Percentiles rank a stretch among this genome's conserved stretches.
Evolutionary conservation across 108 stramenopile species (phyloP).

Genomic region (Cyclotella choctawhatcheeana): DNA sequence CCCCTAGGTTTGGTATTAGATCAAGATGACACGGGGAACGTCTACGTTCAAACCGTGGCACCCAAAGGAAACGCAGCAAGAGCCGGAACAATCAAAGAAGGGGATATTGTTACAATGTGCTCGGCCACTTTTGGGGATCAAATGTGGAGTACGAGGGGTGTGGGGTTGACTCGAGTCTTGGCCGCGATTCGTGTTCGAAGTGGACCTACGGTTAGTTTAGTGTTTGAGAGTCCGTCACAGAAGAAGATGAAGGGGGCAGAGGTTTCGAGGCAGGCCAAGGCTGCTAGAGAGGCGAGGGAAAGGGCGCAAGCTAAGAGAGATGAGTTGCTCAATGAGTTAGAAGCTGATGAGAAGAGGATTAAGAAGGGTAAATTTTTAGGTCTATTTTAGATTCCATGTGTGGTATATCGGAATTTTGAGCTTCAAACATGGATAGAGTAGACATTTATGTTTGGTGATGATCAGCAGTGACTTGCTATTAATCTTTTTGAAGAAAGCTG

Average conservation of each 20-base stretch:
- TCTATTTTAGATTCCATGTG: conserved; percentile 82
- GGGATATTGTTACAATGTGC: conserved; percentile 93
- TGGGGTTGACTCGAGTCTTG: conserved; percentile 87
- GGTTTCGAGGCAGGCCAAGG: conserved; percentile 71
- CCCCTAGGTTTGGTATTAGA: conserved; percentile 94
- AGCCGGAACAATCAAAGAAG: conserved; percentile 84
- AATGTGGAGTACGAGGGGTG: conserved; percentile 93
- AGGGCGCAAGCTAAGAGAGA: conserved; percentile 88
- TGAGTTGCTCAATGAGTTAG: conserved; percentile 68
- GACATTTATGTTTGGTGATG: neutral
- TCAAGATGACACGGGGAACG: conserved; percentile 88
- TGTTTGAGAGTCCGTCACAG: conserved; percentile 69
- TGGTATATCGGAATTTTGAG: no score
- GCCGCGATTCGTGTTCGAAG: conserved; percentile 90
- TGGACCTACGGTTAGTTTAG: conserved; percentile 83
- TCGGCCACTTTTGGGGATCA: conserved; percentile 96
- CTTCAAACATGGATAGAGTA: no score
- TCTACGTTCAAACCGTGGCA: conserved; percentile 90
- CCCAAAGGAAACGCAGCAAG: conserved; percentile 92
- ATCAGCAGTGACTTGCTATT: neutral
- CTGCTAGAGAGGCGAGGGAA: conserved; percentile 68
- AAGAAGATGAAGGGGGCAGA: conserved; percentile 64
- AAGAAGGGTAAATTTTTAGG: conserved; percentile 90
- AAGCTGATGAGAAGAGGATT: conserved; percentile 80
- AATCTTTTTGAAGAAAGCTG: neutral